Evolutionary conservation across 1,284 basidiomycete genomes (phyloP).

Genomic region (Golubevia pallescens): DNA sequence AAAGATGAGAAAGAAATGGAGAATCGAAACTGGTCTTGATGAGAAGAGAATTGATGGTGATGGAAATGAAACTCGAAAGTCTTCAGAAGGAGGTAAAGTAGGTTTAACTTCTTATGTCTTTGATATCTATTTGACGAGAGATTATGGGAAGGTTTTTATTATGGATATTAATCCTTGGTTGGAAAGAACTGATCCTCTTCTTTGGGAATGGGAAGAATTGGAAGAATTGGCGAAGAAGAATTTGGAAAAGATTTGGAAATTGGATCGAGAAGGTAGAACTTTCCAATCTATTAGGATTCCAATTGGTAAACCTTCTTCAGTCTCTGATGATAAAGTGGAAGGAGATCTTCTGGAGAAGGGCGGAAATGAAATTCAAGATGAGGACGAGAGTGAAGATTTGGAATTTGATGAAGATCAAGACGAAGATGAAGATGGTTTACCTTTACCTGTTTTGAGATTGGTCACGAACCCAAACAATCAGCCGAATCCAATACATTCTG

Average conservation of each 20-base stretch:
- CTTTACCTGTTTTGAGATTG: conserved; percentile 9
- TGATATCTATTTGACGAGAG: conserved; percentile 84
- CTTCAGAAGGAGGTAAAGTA: neutral
- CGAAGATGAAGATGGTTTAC: conserved; percentile 26
- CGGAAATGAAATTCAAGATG: neutral
- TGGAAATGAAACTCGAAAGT: neutral
- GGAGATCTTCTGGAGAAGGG: neutral
- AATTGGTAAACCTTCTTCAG: conserved; percentile 12
- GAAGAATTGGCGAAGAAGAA: conserved; percentile 51
- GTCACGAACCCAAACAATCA: conserved; percentile 67
- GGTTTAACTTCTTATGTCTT: conserved; percentile 69
- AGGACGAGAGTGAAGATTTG: neutral
- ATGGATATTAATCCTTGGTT: conserved; percentile 91
- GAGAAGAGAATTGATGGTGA: conserved; percentile 5
- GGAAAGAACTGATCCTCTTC: conserved; percentile 80
- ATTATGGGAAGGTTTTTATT: conserved; percentile 76
- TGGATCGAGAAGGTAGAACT: neutral
- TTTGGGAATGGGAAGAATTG: conserved; percentile 84
- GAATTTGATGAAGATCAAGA: conserved; percentile 1
- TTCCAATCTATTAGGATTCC: conserved; percentile 51
- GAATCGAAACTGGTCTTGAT: neutral
- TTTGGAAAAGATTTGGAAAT: neutral
- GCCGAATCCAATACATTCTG: conserved; percentile 76
- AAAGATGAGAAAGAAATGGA: conserved; percentile 2
- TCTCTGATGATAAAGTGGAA: neutral